These are phyloP conservation scores for Scutellaria minor DNA, from an alignment of 257 asterid genomes.

Conservation along the genomic window DNA sequence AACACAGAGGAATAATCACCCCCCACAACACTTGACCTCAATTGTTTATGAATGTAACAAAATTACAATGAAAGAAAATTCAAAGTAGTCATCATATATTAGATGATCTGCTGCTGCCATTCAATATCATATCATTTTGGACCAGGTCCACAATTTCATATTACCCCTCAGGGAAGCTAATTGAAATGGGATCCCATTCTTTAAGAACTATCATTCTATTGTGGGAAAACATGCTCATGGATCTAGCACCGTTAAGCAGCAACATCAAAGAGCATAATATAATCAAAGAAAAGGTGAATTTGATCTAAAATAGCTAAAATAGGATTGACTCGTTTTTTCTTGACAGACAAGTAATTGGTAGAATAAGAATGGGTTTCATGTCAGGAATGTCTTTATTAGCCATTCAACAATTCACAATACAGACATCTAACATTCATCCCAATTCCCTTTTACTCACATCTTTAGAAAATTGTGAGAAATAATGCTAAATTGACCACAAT, in stretches of 20 bases:
- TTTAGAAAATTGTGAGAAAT: neutral
- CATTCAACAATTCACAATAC: slow-evolving; percentile 4
- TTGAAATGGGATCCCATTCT: slow-evolving; percentile 17
- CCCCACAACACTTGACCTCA: no score
- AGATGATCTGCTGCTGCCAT: slow-evolving; percentile 5
- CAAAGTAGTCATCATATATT: slow-evolving; percentile 8
- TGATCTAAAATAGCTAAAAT: neutral
- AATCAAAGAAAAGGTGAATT: neutral
- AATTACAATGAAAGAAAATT: neutral
- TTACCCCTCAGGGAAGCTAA: neutral
- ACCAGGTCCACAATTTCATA: neutral
- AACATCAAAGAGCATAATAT: neutral
- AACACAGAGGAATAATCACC: no score
- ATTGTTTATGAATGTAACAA: no score
- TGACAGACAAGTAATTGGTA: neutral
- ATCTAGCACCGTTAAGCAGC: neutral
- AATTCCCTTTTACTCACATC: neutral
- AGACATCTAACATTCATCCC: neutral
- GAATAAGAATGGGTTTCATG: neutral
- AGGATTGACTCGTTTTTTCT: neutral
- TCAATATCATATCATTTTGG: neutral
- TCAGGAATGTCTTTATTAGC: neutral
- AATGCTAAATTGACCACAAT: neutral
- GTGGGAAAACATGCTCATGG: slow-evolving; percentile 14
- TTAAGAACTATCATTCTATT: neutral